Conservation (phyloP, 148 eudicot genomes). For the Silene uniflora region DNA sequence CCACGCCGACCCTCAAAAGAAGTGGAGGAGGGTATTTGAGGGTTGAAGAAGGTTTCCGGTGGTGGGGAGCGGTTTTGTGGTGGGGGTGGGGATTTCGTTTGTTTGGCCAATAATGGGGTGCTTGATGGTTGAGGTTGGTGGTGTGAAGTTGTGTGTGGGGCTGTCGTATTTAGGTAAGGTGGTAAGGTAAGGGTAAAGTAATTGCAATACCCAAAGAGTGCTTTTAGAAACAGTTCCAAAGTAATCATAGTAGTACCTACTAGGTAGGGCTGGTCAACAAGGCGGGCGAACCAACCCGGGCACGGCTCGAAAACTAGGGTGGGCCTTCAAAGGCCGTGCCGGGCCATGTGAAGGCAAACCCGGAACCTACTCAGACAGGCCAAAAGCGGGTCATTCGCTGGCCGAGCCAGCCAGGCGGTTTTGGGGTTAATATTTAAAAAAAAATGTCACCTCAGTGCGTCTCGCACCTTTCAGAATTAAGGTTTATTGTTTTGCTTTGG, state of each 20-base stretch:
- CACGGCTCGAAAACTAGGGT: too few relatives aligned
- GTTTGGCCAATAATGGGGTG: background rate
- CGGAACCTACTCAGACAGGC: too few relatives aligned
- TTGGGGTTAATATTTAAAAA: too few relatives aligned
- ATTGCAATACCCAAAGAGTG: background rate
- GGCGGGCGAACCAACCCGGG: too few relatives aligned
- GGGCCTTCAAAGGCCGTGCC: too few relatives aligned
- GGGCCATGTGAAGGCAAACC: too few relatives aligned
- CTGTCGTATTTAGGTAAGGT: background rate
- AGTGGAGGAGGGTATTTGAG: background rate
- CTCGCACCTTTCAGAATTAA: too few relatives aligned
- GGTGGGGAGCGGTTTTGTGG: background rate
- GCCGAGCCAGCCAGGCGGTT: too few relatives aligned
- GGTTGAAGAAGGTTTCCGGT: too few relatives aligned
- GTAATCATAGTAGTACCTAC: background rate
- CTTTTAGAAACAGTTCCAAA: background rate
- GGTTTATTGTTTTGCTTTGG: too few relatives aligned
- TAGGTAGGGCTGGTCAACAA: background rate
- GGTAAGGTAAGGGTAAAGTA: background rate
- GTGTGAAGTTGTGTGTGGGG: background rate
- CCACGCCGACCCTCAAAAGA: background rate
- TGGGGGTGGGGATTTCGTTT: background rate
- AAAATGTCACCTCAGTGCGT: too few relatives aligned
- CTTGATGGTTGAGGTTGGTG: background rate
- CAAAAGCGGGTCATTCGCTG: too few relatives aligned